Conservation (phyloP, 495 filamentous ascomycete genomes). For the Hypoxylon rickii region DNA sequence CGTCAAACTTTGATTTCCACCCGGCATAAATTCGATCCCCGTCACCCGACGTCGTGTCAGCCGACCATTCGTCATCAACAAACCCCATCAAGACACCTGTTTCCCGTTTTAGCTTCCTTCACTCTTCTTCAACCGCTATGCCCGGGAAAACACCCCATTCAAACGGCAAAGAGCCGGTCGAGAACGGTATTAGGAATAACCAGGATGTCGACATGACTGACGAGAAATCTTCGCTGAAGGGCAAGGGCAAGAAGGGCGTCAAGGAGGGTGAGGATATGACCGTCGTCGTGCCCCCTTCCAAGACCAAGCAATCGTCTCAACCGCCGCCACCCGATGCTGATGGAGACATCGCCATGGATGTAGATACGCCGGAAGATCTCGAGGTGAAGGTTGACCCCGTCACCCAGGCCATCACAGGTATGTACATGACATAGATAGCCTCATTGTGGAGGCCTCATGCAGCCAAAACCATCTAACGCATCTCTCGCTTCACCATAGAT, state of each 20-base stretch:
- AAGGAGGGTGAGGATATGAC: conserved; percentile 77
- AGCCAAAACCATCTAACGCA: background rate
- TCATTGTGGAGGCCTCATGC: conserved; percentile 6
- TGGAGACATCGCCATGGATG: conserved; percentile 77
- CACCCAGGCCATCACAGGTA: conserved; percentile 58
- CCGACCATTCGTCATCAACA: conserved; percentile 3
- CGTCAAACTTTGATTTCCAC: conserved; percentile 28
- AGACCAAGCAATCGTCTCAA: conserved; percentile 66
- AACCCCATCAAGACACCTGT: background rate
- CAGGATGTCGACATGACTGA: conserved; percentile 85
- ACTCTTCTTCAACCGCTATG: conserved; percentile 44
- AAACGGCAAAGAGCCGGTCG: conserved; percentile 71
- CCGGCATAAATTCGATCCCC: conserved; percentile 22
- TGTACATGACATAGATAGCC: conserved; percentile 3
- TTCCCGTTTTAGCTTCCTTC: conserved; percentile 3
- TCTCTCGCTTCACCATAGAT: conserved; percentile 57
- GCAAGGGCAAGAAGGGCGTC: conserved; percentile 66
- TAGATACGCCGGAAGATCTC: conserved; percentile 60
- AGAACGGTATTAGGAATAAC: conserved; percentile 75
- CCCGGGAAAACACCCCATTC: conserved; percentile 71
- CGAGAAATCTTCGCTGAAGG: conserved; percentile 60
- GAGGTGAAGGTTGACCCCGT: conserved; percentile 72
- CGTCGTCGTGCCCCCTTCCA: conserved; percentile 80
- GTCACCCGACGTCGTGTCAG: conserved; percentile 5
- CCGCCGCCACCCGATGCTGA: conserved; percentile 64